Conservation (phyloP, 2,329 filamentous ascomycete species). For the Ascochyta fabae region DNA sequence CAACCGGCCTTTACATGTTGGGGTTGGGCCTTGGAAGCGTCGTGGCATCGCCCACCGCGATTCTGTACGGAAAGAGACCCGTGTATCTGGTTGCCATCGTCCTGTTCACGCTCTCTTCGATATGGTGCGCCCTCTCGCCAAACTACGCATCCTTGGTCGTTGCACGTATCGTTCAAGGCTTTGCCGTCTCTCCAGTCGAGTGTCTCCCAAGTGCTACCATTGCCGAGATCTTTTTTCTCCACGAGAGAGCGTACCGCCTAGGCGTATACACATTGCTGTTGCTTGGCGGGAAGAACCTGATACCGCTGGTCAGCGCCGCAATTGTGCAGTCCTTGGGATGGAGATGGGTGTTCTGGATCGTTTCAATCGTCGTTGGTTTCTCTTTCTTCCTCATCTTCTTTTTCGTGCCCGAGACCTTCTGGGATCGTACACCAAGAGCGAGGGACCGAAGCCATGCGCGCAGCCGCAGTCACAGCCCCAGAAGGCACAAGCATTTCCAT, state of each 20-base stretch:
- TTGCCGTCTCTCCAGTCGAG: conserved; percentile 88
- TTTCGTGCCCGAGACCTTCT: conserved; percentile 94
- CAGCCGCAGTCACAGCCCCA: conserved; percentile 36
- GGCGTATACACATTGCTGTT: conserved; percentile 92
- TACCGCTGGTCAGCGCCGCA: conserved; percentile 84
- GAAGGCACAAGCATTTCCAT: conserved; percentile 40
- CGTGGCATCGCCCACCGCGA: conserved; percentile 86
- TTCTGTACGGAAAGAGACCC: conserved; percentile 86
- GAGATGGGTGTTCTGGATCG: conserved; percentile 93
- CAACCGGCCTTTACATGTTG: conserved; percentile 93
- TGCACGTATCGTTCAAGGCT: conserved; percentile 84
- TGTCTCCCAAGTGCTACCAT: conserved; percentile 93
- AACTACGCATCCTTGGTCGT: conserved; percentile 79
- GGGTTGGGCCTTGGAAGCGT: conserved; percentile 86
- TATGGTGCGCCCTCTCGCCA: conserved; percentile 88
- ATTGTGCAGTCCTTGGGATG: conserved; percentile 80
- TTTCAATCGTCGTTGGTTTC: conserved; percentile 78
- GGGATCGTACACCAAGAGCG: conserved; percentile 78
- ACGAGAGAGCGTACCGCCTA: conserved; percentile 89
- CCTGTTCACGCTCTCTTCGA: conserved; percentile 75
- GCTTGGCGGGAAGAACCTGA: conserved; percentile 87
- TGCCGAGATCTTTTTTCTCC: conserved; percentile 94
- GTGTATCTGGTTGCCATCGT: conserved; percentile 82
- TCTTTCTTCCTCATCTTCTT: conserved; percentile 78
- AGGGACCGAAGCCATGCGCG: conserved; percentile 47